Base-by-base conservation (phyloP, 192 early-diverging fungal species). In the Umbelopsis isabellina region DNA sequence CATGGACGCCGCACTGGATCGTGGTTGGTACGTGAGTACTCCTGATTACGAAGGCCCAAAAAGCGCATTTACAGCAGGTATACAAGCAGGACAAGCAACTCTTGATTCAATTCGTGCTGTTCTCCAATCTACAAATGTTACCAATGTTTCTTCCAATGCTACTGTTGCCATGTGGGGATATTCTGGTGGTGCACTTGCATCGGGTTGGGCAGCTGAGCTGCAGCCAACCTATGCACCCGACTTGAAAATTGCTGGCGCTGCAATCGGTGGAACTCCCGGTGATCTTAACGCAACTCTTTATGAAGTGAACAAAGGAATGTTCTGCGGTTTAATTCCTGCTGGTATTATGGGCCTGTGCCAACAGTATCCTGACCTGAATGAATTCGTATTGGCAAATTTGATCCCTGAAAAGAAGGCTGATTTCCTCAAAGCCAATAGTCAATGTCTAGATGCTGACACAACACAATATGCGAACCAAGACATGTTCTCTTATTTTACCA, bases 211-310 rank as follows among this genome's bases (percentile, higher is more conserved):
- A 23, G 50, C 68, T 20, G 27, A 48, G 22, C 44, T 70, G 3
- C 68, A 70, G 41, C 68, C 68, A 18, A 70, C 46, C 27, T 70
- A 70, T 46, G 68, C 68, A 4, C 68, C 68, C 4, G 68, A 70
- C 23, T 41, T 70, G 49, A 70, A 70, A 1, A 44, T 70, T 3
- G 16, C 41, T 51, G 68, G 68, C 23, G 68, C 68, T 23, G 68
- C 68, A 13, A 16, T 70, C 5, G 68, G 68, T 70, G 68, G 68
- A 22, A 70, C 68, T 18, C 68, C 68, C 12, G 68, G 49, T 2
- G 52, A 70, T 46, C 68, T 70, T 9, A 70, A 70, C 23, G 68
- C 68, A 18, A 70, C 68, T 4, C 44, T 70, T 0, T 41, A 46
- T 44, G 68, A 12, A 2, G 68, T 70, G 0, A 70, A 53, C 44